Evolutionary conservation across 495 filamentous ascomycete species (phyloP), one percentile per base, ranked within the genome.

Genomic region (Daldinia decipiens): DNA sequence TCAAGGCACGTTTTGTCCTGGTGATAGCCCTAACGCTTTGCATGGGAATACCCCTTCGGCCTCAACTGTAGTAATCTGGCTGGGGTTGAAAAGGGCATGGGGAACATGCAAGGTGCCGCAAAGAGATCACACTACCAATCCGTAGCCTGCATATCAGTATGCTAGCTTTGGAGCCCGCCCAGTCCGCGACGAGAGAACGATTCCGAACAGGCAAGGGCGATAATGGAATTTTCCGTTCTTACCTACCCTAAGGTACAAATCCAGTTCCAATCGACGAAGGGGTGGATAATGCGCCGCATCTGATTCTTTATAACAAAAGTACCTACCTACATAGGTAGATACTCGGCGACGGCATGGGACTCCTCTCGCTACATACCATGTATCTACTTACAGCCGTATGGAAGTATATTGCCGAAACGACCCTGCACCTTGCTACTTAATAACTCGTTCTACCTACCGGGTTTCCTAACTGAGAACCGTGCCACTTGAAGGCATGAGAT

Each of bases 91-190:
- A 55, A 52, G 65, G 59, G 58, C 65, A 73, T 73, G 70, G 70
- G 62, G 70, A 68, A 73, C 52, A 65, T 73, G 70, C 70, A 73
- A 73, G 70, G 70, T 73, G 70, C 70, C 70, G 70, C 61, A 73
- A 73, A 73, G 70, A 72, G 70, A 72, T 68, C 70, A 72, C 56
- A 66, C 65, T 66, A 69, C 50, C 15, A 68, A 36, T 62, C 58
- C 29, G 56, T 62, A 69, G 65, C 65, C 57, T 65, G 65, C 70
- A 73, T 73, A 62, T 54, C 39, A 62, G 70, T 57, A 40, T 61
- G 56, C 40, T 55, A 68, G 56, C 38, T 65, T 54, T 53, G 26
- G 50, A 53, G 50, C 24, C 27, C 50, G 43, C 50, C 50, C 50
- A 15, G 50, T 53, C 50, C 50, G 26, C 50, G 59, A 59, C 43